A percentile compares a stretch with the other conserved stretches of the same genome.
Evolutionary conservation across 176 grass and related monocot genomes (phyloP).

Genomic region (Oryza coarctata): DNA sequence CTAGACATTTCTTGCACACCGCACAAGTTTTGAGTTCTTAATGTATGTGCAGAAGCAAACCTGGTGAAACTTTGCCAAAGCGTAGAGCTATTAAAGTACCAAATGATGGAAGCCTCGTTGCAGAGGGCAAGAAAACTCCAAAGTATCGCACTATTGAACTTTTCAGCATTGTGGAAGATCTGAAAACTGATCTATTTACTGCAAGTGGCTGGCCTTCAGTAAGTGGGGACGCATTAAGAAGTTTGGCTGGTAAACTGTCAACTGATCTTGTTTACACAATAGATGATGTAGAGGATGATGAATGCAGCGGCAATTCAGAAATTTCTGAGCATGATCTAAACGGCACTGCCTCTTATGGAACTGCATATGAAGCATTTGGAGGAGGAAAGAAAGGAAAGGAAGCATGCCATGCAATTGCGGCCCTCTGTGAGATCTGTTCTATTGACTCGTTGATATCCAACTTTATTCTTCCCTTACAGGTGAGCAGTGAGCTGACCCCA

Average conservation of each 20-base stretch:
- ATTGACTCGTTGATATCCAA: conserved; percentile 94
- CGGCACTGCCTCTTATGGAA: conserved; percentile 58
- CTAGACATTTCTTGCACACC: conserved; percentile 1
- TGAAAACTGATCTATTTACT: conserved; percentile 67
- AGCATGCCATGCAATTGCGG: conserved; percentile 86
- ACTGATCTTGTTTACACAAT: conserved; percentile 49
- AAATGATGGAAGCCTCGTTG: conserved; percentile 49
- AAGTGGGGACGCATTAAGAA: conserved; percentile 73
- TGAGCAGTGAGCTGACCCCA: conserved; percentile 51
- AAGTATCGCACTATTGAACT: conserved; percentile 71
- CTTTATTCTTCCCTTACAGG: conserved; percentile 95
- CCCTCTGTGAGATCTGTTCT: conserved; percentile 85
- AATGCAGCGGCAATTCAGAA: conserved; percentile 38
- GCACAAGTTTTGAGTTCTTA: conserved; percentile 15
- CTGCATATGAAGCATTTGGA: conserved; percentile 86
- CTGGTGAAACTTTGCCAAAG: conserved; percentile 62
- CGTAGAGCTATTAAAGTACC: conserved; percentile 67
- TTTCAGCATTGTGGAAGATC: conserved; percentile 55
- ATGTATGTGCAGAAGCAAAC: conserved; percentile 49
- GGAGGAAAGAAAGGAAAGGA: conserved; percentile 75
- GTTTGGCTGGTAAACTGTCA: conserved; percentile 69
- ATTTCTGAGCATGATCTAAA: conserved; percentile 33
- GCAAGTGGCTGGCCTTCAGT: conserved; percentile 79
- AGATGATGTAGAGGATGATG: conserved; percentile 43
- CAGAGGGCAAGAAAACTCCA: conserved; percentile 54